phyloP scores from a whole-genome alignment of 345 rosid species.

The Trapa incisa region DNA sequence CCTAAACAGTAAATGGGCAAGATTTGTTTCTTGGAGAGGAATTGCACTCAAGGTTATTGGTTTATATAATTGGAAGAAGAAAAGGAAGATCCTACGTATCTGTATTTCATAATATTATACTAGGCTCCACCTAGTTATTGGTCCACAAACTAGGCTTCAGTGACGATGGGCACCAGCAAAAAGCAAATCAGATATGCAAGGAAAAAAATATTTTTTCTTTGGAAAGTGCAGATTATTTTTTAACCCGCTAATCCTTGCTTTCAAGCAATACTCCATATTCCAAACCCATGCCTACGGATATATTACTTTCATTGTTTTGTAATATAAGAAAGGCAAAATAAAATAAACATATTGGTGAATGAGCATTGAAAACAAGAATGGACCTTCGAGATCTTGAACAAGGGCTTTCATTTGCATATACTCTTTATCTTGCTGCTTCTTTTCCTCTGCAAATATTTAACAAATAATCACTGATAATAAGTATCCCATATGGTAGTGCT shows the following conservation, averaged over 20 bases:
- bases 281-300: background rate
- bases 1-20: background rate
- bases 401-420: conserved; percentile 55
- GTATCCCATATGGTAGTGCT: background rate
- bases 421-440: conserved; percentile 45
- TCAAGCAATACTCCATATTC: background rate
- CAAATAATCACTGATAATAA: conserved; percentile 9
- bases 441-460: conserved; percentile 35
- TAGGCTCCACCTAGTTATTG: background rate
- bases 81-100: too few relatives aligned
- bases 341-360: background rate
- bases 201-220: too few relatives aligned
- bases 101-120: background rate
- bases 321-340: background rate
- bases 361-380: conserved; percentile 12
- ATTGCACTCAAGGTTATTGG: too few relatives aligned
- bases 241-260: too few relatives aligned
- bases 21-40: too few relatives aligned
- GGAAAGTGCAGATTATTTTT: too few relatives aligned
- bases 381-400: conserved; percentile 62
- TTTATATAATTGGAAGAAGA: too few relatives aligned
- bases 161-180: too few relatives aligned
- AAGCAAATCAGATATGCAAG: too few relatives aligned
- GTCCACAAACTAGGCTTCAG: too few relatives aligned
- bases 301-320: background rate